phyloP scores from a whole-genome alignment of 352 stramenopile species.

The Phytophthora megakarya region DNA sequence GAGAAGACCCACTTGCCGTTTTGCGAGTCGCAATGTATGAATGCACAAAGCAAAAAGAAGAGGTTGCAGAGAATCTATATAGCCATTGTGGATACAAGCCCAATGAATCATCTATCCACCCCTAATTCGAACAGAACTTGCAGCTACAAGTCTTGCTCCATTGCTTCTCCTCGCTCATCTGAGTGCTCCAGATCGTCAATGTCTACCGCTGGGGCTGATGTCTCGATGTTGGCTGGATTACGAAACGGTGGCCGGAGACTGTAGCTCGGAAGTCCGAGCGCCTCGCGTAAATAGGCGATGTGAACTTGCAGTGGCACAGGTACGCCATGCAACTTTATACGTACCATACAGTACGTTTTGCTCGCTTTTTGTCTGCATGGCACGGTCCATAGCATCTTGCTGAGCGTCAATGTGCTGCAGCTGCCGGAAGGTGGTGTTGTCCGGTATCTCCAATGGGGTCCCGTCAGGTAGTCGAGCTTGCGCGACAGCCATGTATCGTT shows the following conservation, averaged over 20 bases:
- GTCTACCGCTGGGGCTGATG: not conserved
- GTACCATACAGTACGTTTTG: not conserved
- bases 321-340: slow-evolving; percentile 2
- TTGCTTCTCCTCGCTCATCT: no score
- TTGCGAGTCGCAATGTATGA: slow-evolving; percentile 6
- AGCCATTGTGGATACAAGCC: slow-evolving; percentile 20
- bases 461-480: slow-evolving; percentile 15
- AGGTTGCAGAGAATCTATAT: no score
- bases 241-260: slow-evolving; percentile 14
- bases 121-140: no score
- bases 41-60: slow-evolving; percentile 3
- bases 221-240: not conserved
- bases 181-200: slow-evolving; percentile 13
- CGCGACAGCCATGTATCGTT: slow-evolving; percentile 19
- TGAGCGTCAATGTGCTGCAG: slow-evolving; percentile 9
- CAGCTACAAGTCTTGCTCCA: slow-evolving; percentile 1
- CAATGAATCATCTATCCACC: slow-evolving; percentile 7
- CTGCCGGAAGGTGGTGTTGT: slow-evolving; percentile 12
- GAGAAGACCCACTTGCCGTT: not conserved
- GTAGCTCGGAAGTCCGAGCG: slow-evolving; percentile 8
- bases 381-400: not conserved
- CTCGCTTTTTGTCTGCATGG: not conserved
- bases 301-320: slow-evolving; percentile 7
- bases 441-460: not conserved
- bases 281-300: not conserved